These are phyloP conservation scores for Aspergillus persii DNA, from an alignment of 2,329 filamentous ascomycete species.

Conservation along the genomic window DNA sequence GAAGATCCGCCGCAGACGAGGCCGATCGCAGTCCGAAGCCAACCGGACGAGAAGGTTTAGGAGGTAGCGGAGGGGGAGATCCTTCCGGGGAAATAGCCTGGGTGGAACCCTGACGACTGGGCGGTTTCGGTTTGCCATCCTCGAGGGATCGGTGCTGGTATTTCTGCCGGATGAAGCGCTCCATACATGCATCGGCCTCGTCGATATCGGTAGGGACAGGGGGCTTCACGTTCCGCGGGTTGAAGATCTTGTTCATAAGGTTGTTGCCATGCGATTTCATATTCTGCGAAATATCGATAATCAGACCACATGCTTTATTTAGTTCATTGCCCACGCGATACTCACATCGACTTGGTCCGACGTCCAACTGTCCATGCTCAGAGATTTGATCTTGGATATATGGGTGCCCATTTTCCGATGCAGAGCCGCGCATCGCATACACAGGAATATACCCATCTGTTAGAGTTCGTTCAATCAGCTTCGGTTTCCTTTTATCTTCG, in stretches of 20 bases:
- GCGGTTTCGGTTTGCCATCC: slow-evolving; percentile 44
- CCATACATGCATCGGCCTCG: slow-evolving; percentile 91
- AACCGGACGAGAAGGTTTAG: slow-evolving; percentile 60
- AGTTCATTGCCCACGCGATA: slow-evolving; percentile 10
- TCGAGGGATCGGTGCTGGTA: slow-evolving; percentile 68
- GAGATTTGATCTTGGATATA: slow-evolving; percentile 96
- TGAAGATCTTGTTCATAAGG: slow-evolving; percentile 83
- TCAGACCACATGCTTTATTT: background rate
- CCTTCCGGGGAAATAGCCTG: slow-evolving; percentile 51
- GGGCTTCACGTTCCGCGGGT: slow-evolving; percentile 77
- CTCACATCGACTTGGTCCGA: slow-evolving; percentile 93
- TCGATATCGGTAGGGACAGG: slow-evolving; percentile 86
- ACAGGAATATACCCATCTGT: slow-evolving; percentile 90
- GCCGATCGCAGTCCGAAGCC: slow-evolving; percentile 65
- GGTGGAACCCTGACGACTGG: slow-evolving; percentile 55
- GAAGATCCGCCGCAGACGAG: slow-evolving; percentile 67
- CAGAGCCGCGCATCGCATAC: slow-evolving; percentile 93
- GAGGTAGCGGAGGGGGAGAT: slow-evolving; percentile 56
- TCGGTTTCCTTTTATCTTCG: background rate
- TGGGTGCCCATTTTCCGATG: slow-evolving; percentile 97
- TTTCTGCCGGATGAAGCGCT: slow-evolving; percentile 91
- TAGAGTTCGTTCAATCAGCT: slow-evolving; percentile 13
- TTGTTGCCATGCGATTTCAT: slow-evolving; percentile 92
- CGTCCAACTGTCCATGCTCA: slow-evolving; percentile 98
- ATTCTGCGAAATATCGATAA: slow-evolving; percentile 54